Evolutionary conservation across 371 early-diverging fungal species (phyloP), one percentile per base, ranked within the genome.

Genomic region (Blakeslea trispora): DNA sequence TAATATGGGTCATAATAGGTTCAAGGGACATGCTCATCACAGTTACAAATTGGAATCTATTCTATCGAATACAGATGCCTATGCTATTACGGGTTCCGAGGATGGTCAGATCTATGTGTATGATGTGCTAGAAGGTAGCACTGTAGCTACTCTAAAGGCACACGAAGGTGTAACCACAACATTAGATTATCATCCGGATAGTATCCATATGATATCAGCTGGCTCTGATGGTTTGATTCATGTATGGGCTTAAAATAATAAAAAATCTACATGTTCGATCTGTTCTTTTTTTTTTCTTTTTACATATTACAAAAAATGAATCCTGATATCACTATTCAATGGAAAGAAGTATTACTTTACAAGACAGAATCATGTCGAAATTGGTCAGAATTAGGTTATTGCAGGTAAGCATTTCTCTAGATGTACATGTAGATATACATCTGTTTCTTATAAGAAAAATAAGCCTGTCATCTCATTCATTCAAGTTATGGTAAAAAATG

Each of bases 361-460:
- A 97, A 97, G 75, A 99, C 99, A 13, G 99, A 99, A 75, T 81
- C 93, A 43, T 99, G 99, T 69, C 81, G 94, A 50, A 91, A 91
- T 43, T 93, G 88, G 80, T 86, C 87, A 63, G 93, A 93, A 56
- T 87, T 87, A 9, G 93, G 95, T 10, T 62, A 74, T 19, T 99
- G 99, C 83, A 85, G 88, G 81, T 84, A 83, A 57, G 59, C 10
- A 22, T 22, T 6, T 19, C 32, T n/a, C 23, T 35, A 21, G 19
- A 34, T 7, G 11, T 37, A 48, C 17, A 40, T 32, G 35, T 28
- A 40, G 39, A 32, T 32, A n/a, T n/a, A 15, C 7, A 41, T 41
- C 8, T n/a, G n/a, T n/a, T n/a, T n/a, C n/a, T n/a, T n/a, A n/a
- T n/a, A n/a, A n/a, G n/a, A n/a, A n/a, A n/a, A n/a, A n/a, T n/a